A percentile compares a stretch with the other conserved stretches of the same genome.
Conservation (phyloP, 768 basidiomycete genomes). For the Russula griseocarnosa region DNA sequence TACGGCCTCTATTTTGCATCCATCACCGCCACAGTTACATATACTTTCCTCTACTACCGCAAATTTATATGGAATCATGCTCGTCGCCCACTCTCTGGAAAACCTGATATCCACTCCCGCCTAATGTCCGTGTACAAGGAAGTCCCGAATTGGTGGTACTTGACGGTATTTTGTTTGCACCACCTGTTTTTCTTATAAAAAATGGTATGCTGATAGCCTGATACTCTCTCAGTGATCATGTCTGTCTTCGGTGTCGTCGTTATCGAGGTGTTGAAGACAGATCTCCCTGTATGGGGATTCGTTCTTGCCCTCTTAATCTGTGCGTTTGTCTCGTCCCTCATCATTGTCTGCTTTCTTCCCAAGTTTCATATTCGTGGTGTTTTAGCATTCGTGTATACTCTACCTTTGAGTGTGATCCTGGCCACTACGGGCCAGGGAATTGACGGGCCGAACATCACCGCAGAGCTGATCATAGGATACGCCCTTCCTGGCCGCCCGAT, state of each 20-base stretch:
- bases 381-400: slow-evolving; percentile 40
- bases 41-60: slow-evolving; percentile 69
- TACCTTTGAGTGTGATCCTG: slow-evolving; percentile 56
- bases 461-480: slow-evolving; percentile 80
- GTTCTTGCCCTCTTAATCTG: slow-evolving; percentile 64
- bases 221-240: slow-evolving; percentile 44
- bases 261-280: slow-evolving; percentile 69
- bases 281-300: slow-evolving; percentile 71
- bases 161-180: slow-evolving; percentile 49
- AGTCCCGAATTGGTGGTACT: slow-evolving; percentile 87
- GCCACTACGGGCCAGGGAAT: slow-evolving; percentile 80
- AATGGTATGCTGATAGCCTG: too few species aligned
- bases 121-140: slow-evolving; percentile 73
- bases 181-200: background rate
- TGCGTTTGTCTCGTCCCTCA: slow-evolving; percentile 31
- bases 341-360: background rate
- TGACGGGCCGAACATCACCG: slow-evolving; percentile 62
- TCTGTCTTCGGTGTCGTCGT: slow-evolving; percentile 63
- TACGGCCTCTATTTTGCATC: slow-evolving; percentile 83
- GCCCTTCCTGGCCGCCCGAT: slow-evolving; percentile 74
- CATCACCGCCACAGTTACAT: slow-evolving; percentile 69
- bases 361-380: background rate
- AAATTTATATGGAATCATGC: slow-evolving; percentile 73
- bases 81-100: slow-evolving; percentile 66
- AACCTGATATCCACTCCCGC: slow-evolving; percentile 80